Conservation (phyloP, 2,329 filamentous ascomycete genomes). For the Arachnomyces sp. region DNA sequence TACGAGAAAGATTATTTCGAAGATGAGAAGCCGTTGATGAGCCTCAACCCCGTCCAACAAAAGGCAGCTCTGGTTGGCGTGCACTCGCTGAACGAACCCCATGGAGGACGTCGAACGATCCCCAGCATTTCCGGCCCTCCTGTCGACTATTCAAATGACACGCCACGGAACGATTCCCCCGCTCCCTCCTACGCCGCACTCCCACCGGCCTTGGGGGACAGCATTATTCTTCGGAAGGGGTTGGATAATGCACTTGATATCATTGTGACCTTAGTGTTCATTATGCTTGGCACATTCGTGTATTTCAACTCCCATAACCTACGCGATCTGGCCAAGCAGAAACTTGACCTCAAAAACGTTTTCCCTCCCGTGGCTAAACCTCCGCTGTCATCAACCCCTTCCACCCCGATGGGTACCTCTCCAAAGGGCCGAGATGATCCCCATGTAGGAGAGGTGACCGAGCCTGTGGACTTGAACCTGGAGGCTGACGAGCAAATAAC, state of each 20-base stretch:
- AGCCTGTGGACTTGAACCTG: constrained; percentile 14
- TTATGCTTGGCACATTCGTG: constrained; percentile 34
- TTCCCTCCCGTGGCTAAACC: constrained; percentile 23
- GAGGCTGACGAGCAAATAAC: constrained; percentile 23
- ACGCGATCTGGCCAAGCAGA: constrained; percentile 34
- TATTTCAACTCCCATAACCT: constrained; percentile 36
- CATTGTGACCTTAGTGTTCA: constrained; percentile 31
- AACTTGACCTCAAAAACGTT: constrained; percentile 38
- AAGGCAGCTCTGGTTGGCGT: constrained; percentile 61
- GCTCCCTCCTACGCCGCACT: constrained; percentile 30
- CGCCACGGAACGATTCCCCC: constrained; percentile 28
- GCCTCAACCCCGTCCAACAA: constrained; percentile 39
- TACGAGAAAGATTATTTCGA: constrained; percentile 45
- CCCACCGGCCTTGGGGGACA: constrained; percentile 32
- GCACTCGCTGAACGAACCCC: constrained; percentile 51
- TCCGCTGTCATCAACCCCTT: constrained; percentile 21
- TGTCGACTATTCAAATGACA: constrained; percentile 28
- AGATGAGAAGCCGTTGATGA: constrained; percentile 30
- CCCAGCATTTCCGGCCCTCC: constrained; percentile 38
- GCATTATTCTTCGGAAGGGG: constrained; percentile 38
- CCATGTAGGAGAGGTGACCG: too few relatives aligned
- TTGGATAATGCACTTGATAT: constrained; percentile 39
- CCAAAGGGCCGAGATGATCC: too few relatives aligned
- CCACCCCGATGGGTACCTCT: constrained; percentile 26
- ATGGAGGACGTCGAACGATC: constrained; percentile 30